Base-by-base conservation (phyloP, 169 alveolate species). In the Eimeria praecox region DNA sequence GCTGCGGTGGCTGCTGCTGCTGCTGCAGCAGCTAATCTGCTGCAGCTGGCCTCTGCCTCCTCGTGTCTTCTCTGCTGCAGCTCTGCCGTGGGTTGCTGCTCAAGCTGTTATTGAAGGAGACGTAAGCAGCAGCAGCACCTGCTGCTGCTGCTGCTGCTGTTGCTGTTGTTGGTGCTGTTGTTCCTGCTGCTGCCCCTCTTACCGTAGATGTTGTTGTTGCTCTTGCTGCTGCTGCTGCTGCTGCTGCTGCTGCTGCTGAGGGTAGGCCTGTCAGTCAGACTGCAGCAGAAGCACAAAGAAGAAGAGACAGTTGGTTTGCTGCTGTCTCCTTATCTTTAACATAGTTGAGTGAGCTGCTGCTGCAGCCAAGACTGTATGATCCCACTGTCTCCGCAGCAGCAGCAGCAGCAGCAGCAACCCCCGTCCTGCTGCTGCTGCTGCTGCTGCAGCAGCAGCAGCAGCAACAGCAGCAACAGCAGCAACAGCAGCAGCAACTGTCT, bases 11-110 rank as follows among this genome's bases (percentile, higher is more conserved):
- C 16, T 82, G 49, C 90, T 82, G 44, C 90, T 33, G 69, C 90
- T 82, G 90, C 90, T 82, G 73, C 90, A 82, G 90, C 90, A 82
- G 90, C 90, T 82, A 6, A 27, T 46, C 24, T 82, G 90, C 90
- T 82, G 90, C 90, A 82, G 90, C 71, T 82, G 90, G 90, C 90
- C 90, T 0, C 71, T 82, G 73, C 90, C 90, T 1, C 90, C 90
- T n/a, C 90, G 90, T 35, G 46, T 82, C 1, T 82, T 82, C 27
- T 82, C 90, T 49, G 90, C 90, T 49, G 71, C 90, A 2, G 73
- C 90, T 24, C 90, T 46, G 20, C 90, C 90, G 44, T 82, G 90
- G 90, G 71, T 82, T 82, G 90, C 90, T 82, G 90, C 90, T 14
- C 90, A 82, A 30, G 90, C 90, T 9, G 54, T 82, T 4, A 49